Conservation (phyloP, 192 early-diverging fungal genomes). For the Coemansia furcata region DNA sequence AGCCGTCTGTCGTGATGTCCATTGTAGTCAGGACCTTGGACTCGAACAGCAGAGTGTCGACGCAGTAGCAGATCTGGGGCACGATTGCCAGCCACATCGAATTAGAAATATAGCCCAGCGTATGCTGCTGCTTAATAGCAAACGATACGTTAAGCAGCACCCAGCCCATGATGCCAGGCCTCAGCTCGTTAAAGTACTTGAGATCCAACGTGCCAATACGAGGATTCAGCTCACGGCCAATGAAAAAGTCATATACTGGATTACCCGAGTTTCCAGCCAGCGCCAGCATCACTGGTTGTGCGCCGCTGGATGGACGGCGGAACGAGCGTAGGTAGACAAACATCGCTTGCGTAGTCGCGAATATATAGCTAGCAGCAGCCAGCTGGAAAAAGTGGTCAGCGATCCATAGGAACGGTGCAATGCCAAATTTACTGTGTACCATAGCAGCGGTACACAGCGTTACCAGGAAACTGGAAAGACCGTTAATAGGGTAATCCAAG, state of each 20-base stretch:
- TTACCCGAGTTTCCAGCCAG: constrained; percentile 91
- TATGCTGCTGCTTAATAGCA: constrained; percentile 72
- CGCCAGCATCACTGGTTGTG: constrained; percentile 62
- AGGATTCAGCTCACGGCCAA: constrained; percentile 96
- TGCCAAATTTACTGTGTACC: constrained; percentile 54
- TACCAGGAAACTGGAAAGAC: constrained; percentile 60
- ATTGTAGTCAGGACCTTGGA: constrained; percentile 89
- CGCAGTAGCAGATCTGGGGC: constrained; percentile 80
- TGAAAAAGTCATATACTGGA: constrained; percentile 89
- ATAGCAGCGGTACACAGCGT: constrained; percentile 48
- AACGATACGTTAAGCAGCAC: constrained; percentile 73
- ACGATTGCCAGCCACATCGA: constrained; percentile 73
- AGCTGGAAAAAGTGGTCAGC: constrained; percentile 77
- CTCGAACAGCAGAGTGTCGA: constrained; percentile 73
- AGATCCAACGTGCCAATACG: constrained; percentile 80
- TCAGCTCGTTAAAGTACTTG: constrained; percentile 92
- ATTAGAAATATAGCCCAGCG: constrained; percentile 66
- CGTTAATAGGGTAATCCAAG: constrained; percentile 85
- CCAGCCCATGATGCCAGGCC: constrained; percentile 94
- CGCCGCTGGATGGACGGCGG: constrained; percentile 31
- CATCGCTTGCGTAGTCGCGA: constrained; percentile 62
- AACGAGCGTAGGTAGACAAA: constrained; percentile 78
- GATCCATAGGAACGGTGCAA: constrained; percentile 71
- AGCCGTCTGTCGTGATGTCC: constrained; percentile 97
- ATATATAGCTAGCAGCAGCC: constrained; percentile 64